These are phyloP conservation scores for Kitagawia praeruptora DNA, from an alignment of 129 eudicot species.

Conservation along the genomic window DNA sequence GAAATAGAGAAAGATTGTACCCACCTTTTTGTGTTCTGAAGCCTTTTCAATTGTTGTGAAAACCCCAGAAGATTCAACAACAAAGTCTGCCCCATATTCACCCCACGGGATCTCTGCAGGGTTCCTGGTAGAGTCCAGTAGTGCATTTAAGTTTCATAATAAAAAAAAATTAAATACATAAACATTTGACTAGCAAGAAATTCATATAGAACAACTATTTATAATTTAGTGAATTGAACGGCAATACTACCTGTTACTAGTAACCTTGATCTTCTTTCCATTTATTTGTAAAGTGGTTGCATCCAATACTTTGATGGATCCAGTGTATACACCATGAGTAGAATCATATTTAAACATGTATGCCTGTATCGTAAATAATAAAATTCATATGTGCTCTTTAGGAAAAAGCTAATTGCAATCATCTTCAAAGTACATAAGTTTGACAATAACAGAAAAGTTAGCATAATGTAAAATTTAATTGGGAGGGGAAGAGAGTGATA, in stretches of 20 bases:
- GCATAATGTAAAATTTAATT: not conserved
- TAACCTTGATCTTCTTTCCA: slow-evolving; percentile 68
- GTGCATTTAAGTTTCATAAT: not conserved
- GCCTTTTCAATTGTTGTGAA: slow-evolving; percentile 85
- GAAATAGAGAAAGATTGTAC: not conserved
- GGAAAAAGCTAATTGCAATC: not conserved
- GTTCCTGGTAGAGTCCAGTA: slow-evolving; percentile 37
- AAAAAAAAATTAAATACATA: not conserved
- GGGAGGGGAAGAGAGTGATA: no score
- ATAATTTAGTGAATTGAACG: not conserved
- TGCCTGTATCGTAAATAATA: slow-evolving; percentile 39
- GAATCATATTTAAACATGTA: slow-evolving; percentile 98
- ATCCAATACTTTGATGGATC: slow-evolving; percentile 69
- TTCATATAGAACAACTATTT: not conserved
- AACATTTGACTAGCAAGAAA: slow-evolving; percentile 8
- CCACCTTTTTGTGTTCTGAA: slow-evolving; percentile 81
- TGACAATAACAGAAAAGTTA: not conserved
- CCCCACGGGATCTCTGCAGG: slow-evolving; percentile 96
- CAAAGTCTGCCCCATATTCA: slow-evolving; percentile 85
- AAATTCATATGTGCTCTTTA: not conserved
- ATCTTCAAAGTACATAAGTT: not conserved
- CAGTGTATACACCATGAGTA: slow-evolving; percentile 80
- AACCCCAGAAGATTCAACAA: slow-evolving; percentile 94
- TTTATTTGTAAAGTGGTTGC: slow-evolving; percentile 85
- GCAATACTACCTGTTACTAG: slow-evolving; percentile 63